Base-by-base conservation (phyloP, 495 filamentous ascomycete species). In the Aspergillus conjunctus region DNA sequence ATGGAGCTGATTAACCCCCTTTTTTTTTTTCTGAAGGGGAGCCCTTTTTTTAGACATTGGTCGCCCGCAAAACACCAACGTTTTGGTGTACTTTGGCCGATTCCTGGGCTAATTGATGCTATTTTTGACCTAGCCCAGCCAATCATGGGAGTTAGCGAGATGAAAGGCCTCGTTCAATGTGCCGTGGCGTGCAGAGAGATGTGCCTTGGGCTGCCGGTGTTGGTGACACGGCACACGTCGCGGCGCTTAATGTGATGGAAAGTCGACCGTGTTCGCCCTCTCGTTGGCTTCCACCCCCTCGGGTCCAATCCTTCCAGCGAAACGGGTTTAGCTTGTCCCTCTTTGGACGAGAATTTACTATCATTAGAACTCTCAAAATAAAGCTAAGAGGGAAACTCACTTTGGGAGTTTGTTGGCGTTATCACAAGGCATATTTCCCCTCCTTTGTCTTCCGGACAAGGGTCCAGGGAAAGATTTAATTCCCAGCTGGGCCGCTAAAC, bases 201-300 rank as follows among this genome's bases (percentile, higher is more conserved):
- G 50, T 58, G 54, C 39, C 51, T 37, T 54, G 26, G 26, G 26
- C 26, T 26, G 26, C 26, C 26, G 26, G 26, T 26, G 26, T 26
- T 22, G 61, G 68, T 72, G 66, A 66, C 20, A 15, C 54, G 20
- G 39, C 31, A 51, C 62, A 68, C 64, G 66, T 66, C 62, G 66
- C 63, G 62, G 75, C 75, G 75, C 73, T 69, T 77, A 77, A 61
- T 53, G 61, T 52, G 67, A 69, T 69, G 65, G 37, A 21, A 20
- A 18, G n/a, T 11, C 17, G 44, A 21, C 44, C 53, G 44, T 65
- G 61, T 63, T 37, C 22, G 5, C 22, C 12, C 30, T 14, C 48
- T 52, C 48, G 62, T 65, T 68, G 66, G 62, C n/a, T 65, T 51
- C 66, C 66, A 18, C 26, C 46, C 33, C 26, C 15, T 33, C 56